phyloP scores from a whole-genome alignment of 2,329 filamentous ascomycete genomes.

The Aspergillus quadrilineatus region DNA sequence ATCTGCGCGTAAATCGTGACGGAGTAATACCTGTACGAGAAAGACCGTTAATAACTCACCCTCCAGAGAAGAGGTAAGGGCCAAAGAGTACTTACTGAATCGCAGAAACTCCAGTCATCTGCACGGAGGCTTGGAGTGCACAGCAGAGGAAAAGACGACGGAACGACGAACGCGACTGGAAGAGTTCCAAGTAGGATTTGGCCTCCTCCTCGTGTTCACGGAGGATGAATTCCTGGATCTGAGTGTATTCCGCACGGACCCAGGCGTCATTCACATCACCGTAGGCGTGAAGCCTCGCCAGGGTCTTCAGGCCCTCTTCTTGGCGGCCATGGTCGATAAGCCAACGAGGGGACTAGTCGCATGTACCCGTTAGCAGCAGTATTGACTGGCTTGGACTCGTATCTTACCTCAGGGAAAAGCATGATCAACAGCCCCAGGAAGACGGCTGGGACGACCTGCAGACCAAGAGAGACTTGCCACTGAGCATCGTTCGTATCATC shows the following conservation, averaged over 20 bases:
- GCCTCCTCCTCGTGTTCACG: constrained; percentile 68
- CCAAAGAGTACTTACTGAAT: constrained; percentile 54
- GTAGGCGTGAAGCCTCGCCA: constrained; percentile 68
- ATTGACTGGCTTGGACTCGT: not conserved
- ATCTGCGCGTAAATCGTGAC: constrained; percentile 67
- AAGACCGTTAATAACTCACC: not conserved
- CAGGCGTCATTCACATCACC: constrained; percentile 66
- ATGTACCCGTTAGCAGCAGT: constrained; percentile 2
- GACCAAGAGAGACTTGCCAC: constrained; percentile 65
- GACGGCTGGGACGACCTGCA: constrained; percentile 69
- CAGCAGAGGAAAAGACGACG: constrained; percentile 69
- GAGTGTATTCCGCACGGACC: constrained; percentile 70
- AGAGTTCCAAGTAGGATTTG: constrained; percentile 69
- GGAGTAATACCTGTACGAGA: constrained; percentile 58
- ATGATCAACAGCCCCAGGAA: constrained; percentile 65
- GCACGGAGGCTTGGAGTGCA: constrained; percentile 67
- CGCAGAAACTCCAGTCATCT: constrained; percentile 73
- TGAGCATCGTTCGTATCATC: constrained; percentile 49
- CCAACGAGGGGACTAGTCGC: constrained; percentile 61
- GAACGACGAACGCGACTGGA: constrained; percentile 65
- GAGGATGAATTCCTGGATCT: constrained; percentile 67
- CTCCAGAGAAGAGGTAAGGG: not conserved
- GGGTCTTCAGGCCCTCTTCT: constrained; percentile 64
- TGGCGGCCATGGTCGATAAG: constrained; percentile 69
- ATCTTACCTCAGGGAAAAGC: constrained; percentile 63